These are phyloP conservation scores for Cinnamomum micranthum DNA, from an alignment of 164 flowering plant genomes.

Conservation along the genomic window DNA sequence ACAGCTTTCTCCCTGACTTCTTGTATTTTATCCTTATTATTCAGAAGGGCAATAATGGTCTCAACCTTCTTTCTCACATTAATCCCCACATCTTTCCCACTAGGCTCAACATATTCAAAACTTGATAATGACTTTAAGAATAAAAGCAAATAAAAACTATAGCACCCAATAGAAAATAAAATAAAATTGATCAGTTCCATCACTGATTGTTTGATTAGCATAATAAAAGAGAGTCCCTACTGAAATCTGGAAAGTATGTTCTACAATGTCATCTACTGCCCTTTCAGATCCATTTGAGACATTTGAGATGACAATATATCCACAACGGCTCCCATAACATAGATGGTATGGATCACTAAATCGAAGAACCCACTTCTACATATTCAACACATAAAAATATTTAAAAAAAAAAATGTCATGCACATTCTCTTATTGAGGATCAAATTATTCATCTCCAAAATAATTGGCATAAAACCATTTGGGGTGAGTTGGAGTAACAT, in stretches of 20 bases:
- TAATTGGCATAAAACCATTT: no score
- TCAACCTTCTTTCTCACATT: constrained; percentile 97
- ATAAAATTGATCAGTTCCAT: neutral
- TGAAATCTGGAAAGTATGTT: constrained; percentile 87
- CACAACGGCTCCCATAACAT: no score
- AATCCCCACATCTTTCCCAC: constrained; percentile 90
- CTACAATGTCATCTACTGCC: constrained; percentile 93
- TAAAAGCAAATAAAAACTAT: constrained; percentile 15
- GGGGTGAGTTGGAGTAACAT: no score
- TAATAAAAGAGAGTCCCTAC: constrained; percentile 28
- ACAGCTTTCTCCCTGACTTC: constrained; percentile 87
- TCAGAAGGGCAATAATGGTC: constrained; percentile 57
- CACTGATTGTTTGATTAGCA: neutral
- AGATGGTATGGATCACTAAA: no score
- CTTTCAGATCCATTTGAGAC: constrained; percentile 97
- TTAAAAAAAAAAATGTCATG: no score
- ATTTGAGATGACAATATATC: no score
- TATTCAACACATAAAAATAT: no score
- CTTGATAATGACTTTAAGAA: constrained; percentile 66
- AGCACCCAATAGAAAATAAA: neutral
- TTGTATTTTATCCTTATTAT: constrained; percentile 83
- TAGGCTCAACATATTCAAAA: constrained; percentile 93
- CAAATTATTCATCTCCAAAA: no score
- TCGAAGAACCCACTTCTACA: no score
- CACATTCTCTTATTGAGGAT: no score